These are phyloP conservation scores for Metschnikowia baotianmanensis DNA, from an alignment of 805 yeast genomes.

Conservation along the genomic window DNA sequence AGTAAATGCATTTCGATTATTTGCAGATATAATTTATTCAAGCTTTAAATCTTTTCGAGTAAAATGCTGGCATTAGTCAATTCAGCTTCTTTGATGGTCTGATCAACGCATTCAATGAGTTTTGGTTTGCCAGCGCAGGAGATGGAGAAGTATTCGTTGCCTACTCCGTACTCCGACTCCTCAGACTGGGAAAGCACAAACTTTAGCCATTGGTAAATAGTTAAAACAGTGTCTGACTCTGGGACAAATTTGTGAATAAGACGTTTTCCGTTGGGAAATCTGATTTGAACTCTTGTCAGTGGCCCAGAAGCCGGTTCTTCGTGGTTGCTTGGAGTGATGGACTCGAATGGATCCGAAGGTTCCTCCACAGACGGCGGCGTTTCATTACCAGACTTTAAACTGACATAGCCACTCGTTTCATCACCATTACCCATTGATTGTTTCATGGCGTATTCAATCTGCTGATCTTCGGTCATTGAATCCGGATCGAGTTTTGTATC, in stretches of 20 bases:
- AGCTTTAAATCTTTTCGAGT: conserved; percentile 44
- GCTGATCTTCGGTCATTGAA: conserved; percentile 77
- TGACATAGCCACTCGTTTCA: conserved; percentile 24
- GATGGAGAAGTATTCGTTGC: conserved; percentile 29
- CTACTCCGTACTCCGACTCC: conserved; percentile 49
- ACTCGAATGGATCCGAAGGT: conserved; percentile 44
- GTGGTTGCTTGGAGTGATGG: conserved; percentile 50
- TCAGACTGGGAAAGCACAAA: conserved; percentile 45
- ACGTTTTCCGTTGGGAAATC: conserved; percentile 85
- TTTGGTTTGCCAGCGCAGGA: conserved; percentile 38
- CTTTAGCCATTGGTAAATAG: conserved; percentile 68
- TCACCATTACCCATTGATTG: conserved; percentile 50
- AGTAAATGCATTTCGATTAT: too few species aligned
- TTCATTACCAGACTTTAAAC: conserved; percentile 21
- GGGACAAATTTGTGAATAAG: conserved; percentile 65
- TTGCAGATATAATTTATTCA: background rate
- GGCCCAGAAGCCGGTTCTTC: conserved; percentile 63
- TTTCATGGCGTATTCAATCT: conserved; percentile 69
- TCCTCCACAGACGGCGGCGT: conserved; percentile 15
- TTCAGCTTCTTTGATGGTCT: conserved; percentile 69
- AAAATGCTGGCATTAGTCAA: conserved; percentile 78
- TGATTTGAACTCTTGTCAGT: conserved; percentile 78
- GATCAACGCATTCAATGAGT: conserved; percentile 55
- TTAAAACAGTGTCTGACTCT: conserved; percentile 51
- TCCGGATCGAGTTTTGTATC: conserved; percentile 61